Evolutionary conservation across 495 filamentous ascomycete genomes (phyloP).

Genomic region (Aspergillus steynii): DNA sequence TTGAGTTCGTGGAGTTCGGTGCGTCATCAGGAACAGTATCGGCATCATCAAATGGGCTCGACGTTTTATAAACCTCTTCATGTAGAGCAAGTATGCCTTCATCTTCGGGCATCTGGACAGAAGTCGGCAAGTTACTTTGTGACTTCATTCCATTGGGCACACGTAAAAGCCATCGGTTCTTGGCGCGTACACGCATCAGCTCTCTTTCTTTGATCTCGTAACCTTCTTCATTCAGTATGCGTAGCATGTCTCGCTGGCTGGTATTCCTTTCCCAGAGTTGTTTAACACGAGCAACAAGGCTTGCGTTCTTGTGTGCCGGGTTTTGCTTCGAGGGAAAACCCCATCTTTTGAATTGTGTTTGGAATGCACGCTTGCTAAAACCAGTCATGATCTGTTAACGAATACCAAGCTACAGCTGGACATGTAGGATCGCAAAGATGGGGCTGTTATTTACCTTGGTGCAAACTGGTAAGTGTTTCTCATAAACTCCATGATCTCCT

Average conservation of each 20-base stretch:
- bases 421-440: not conserved
- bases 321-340: constrained; percentile 73
- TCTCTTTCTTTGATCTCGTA: constrained; percentile 70
- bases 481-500: constrained; percentile 68
- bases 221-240: constrained; percentile 67
- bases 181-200: constrained; percentile 63
- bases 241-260: constrained; percentile 69
- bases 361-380: constrained; percentile 68
- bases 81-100: constrained; percentile 43
- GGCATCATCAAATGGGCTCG: constrained; percentile 27
- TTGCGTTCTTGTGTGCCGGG: constrained; percentile 64
- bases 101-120: constrained; percentile 34
- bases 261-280: constrained; percentile 77
- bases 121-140: constrained; percentile 24
- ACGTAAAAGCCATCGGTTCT: constrained; percentile 64
- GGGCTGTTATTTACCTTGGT: constrained; percentile 54
- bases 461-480: constrained; percentile 59
- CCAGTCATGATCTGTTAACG: constrained; percentile 4
- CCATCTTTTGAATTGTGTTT: constrained; percentile 76
- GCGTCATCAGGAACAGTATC: constrained; percentile 24
- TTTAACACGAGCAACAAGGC: constrained; percentile 64
- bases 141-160: constrained; percentile 58
- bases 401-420: not conserved
- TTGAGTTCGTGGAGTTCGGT: constrained; percentile 15
- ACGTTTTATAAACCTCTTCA: constrained; percentile 43